Conservation (phyloP, 371 early-diverging fungal species). For the Coemansia linderi region DNA sequence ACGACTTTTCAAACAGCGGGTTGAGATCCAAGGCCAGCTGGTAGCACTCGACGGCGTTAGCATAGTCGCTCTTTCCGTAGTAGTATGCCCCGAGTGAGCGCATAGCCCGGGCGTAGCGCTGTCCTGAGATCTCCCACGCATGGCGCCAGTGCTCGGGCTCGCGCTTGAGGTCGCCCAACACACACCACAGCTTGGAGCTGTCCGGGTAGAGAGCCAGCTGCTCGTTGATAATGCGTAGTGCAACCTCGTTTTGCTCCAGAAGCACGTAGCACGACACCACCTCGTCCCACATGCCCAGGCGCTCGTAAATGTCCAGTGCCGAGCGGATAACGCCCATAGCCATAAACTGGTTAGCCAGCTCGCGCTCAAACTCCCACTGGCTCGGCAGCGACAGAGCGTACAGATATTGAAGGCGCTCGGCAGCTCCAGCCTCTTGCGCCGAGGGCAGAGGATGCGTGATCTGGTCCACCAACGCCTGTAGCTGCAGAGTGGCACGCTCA, state of each 20-base stretch:
- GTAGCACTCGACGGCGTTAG: conserved; percentile 63
- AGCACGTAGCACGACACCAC: conserved; percentile 81
- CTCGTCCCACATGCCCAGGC: conserved; percentile 93
- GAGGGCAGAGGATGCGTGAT: conserved; percentile 55
- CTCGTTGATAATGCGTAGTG: conserved; percentile 71
- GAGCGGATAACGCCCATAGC: conserved; percentile 84
- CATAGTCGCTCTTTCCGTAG: conserved; percentile 65
- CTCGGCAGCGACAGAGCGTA: conserved; percentile 78
- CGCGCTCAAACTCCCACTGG: conserved; percentile 94
- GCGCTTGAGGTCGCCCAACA: conserved; percentile 83
- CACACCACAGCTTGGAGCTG: conserved; percentile 82
- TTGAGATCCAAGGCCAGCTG: conserved; percentile 85
- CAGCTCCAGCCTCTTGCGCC: conserved; percentile 69
- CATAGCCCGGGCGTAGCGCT: conserved; percentile 88
- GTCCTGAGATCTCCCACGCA: conserved; percentile 86
- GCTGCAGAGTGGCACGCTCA: conserved; percentile 86
- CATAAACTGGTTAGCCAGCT: conserved; percentile 82
- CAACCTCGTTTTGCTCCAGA: conserved; percentile 79
- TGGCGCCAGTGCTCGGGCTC: conserved; percentile 79
- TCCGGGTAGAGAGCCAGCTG: conserved; percentile 69
- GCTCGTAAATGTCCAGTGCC: conserved; percentile 89
- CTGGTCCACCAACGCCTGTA: conserved; percentile 95
- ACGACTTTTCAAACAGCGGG: conserved; percentile 90
- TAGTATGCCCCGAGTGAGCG: conserved; percentile 84
- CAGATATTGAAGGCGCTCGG: conserved; percentile 81